Evolutionary conservation across 225 moss, liverwort and hornwort species (phyloP), one percentile per base, ranked within the genome.

Genomic region (Marchantia paleacea): DNA sequence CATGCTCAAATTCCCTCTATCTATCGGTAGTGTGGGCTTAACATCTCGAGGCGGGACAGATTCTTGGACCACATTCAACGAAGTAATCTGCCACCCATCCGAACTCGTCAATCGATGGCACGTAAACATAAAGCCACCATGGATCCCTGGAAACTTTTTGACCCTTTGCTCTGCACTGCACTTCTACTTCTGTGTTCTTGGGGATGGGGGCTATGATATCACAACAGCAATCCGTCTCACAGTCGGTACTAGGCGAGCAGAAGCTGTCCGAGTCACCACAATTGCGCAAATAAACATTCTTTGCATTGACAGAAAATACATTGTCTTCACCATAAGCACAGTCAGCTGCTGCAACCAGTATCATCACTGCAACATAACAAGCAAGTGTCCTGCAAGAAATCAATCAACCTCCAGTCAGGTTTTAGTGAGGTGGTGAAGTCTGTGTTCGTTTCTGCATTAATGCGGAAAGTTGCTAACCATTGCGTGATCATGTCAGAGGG

Each of bases 11-110:
- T 39, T 39, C 5, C 39, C 39, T 39, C 5, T 5, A 39, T 39
- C 39, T 39, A 39, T 2, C 39, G 39, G 5, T 2, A 39, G 5
- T 39, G 3, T 39, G 39, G 39, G 62, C n/a, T 62, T 24, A 62
- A 24, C 62, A 62, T 24, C 62, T 62, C 22, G 24, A 62, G 30
- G 10, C 68, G 6, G 68, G 68, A 16, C 68, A 68, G 29, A 68
- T 16, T 31, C 68, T 14, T 24, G 62, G 62, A 68, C 68, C 68
- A 31, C 68, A 68, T 3, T 39, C 39, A 14, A 68, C 68, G 30
- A 29, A 31, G 30, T 31, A 68, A 68, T 68, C 68, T 29, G 68
- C 29, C 24, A 68, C 24, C 68, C 68, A 68, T 68, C 68, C 68
- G 29, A 29, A 68, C 39, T 68, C 30, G 39, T 68, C 39, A 12